These are phyloP conservation scores for Pseudogymnoascus sp. DNA, from an alignment of 2,329 filamentous ascomycete genomes.

Conservation along the genomic window DNA sequence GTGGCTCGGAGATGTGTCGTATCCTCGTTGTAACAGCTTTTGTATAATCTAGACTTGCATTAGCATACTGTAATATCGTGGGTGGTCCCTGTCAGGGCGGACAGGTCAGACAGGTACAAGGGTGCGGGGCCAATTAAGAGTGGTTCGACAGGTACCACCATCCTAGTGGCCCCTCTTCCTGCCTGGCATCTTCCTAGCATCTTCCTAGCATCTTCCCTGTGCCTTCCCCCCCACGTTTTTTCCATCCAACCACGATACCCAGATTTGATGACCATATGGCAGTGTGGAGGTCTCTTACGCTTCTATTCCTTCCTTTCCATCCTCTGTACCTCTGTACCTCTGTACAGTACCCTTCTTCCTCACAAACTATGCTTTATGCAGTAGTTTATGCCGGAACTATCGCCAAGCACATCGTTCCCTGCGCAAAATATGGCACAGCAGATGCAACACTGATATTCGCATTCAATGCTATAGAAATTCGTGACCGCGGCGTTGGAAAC, in stretches of 20 bases:
- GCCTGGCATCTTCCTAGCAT: not conserved
- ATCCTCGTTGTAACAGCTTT: not conserved
- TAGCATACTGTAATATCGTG: slow-evolving; percentile 7
- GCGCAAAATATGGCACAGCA: not conserved
- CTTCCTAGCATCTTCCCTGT: not conserved
- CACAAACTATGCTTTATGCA: not conserved
- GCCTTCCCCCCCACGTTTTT: not conserved
- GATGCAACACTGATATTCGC: not conserved
- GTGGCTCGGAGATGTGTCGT: not conserved
- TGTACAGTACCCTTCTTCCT: not conserved
- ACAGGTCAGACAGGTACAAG: not conserved
- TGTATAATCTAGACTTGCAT: slow-evolving; percentile 4
- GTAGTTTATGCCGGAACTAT: not conserved
- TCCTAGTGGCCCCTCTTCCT: not conserved
- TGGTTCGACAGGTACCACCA: not conserved
- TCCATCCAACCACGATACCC: not conserved
- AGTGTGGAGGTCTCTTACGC: not conserved
- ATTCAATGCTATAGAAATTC: not conserved
- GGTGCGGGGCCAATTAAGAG: slow-evolving; percentile 1
- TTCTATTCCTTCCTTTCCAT: not conserved
- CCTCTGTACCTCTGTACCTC: not conserved
- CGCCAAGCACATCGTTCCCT: not conserved
- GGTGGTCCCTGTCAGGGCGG: not conserved
- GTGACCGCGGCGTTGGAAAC: not conserved
- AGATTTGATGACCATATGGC: not conserved